Evolutionary conservation across 495 filamentous ascomycete species (phyloP), one percentile per base, ranked within the genome.

Genomic region (Parathielavia hyrcaniae): DNA sequence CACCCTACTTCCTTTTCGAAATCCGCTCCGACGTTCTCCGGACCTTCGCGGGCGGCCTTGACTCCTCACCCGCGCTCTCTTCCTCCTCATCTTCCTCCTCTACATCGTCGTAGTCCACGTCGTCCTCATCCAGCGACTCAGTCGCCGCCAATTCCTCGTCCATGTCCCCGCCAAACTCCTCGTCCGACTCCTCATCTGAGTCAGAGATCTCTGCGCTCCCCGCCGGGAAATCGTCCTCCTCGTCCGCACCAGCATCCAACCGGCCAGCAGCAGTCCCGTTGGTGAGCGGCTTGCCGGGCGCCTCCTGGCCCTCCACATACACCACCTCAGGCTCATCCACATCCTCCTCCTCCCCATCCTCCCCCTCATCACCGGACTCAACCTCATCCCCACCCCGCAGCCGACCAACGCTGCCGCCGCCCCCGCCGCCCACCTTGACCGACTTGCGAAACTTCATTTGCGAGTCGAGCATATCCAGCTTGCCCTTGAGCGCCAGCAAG

Each of bases 381-480:
- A 86, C 87, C 36, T 84, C 72, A 35, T 77, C 78, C n/a, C 66
- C 71, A 32, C 72, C 71, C 16, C 71, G 69, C 61, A 70, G 73
- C 11, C 69, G 70, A 17, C 26, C 26, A 6, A 67, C 66, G 32
- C 62, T 46, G 49, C 62, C 55, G 50, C 54, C 55, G 1, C 55
- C 63, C 60, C 62, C 48, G 49, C 62, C 55, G 50, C 54, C 55
- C 4, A 55, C 63, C 60, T 81, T 79, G 67, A 89, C 79, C 17
- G 76, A 78, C 56, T 84, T 83, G 32, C 93, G 78, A 59, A 95
- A 71, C 60, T 90, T 82, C 55, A 96, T 81, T 71, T 98, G 93
- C 12, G 90, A 85, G 55, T 90, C 82, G 46, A 96, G 75, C 83
- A 97, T 86, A 67, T 97, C 92, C 11, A 97, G 80, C 67, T 93